Conservation (phyloP, 2,329 filamentous ascomycete genomes). For the Arthrocladium fulminans region DNA sequence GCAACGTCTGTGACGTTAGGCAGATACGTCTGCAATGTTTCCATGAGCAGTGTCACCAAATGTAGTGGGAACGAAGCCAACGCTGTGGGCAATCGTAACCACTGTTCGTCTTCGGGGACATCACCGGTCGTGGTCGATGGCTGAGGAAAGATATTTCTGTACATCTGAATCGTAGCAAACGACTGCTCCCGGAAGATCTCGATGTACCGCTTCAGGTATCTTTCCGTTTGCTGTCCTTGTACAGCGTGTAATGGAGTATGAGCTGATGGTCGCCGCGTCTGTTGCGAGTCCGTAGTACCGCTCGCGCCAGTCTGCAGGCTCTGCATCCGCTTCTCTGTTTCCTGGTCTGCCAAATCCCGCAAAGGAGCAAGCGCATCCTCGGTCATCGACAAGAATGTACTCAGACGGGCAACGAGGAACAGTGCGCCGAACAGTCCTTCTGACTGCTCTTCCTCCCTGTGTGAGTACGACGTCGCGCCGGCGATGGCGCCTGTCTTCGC, state of each 20-base stretch:
- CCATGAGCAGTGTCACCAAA: constrained; percentile 69
- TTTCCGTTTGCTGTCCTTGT: constrained; percentile 80
- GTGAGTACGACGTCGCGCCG: not conserved
- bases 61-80: constrained; percentile 77
- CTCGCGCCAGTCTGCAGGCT: constrained; percentile 17
- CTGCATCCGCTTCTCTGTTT: constrained; percentile 46
- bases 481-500: not conserved
- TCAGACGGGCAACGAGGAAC: constrained; percentile 77
- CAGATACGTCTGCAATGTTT: constrained; percentile 42
- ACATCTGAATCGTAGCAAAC: constrained; percentile 91
- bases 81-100: constrained; percentile 59
- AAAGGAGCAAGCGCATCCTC: constrained; percentile 70
- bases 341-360: constrained; percentile 80
- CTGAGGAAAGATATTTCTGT: constrained; percentile 72
- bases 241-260: not conserved
- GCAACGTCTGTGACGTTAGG: constrained; percentile 22
- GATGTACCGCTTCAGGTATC: constrained; percentile 89
- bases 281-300: constrained; percentile 1
- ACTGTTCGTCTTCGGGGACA: constrained; percentile 18
- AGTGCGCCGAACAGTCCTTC: constrained; percentile 70
- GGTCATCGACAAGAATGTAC: constrained; percentile 69
- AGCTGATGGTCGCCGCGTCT: not conserved
- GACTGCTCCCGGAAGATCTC: constrained; percentile 97
- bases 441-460: constrained; percentile 23
- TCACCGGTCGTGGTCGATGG: constrained; percentile 22